Conservation (phyloP, 140 eudicot species). For the Stevia rebaudiana region DNA sequence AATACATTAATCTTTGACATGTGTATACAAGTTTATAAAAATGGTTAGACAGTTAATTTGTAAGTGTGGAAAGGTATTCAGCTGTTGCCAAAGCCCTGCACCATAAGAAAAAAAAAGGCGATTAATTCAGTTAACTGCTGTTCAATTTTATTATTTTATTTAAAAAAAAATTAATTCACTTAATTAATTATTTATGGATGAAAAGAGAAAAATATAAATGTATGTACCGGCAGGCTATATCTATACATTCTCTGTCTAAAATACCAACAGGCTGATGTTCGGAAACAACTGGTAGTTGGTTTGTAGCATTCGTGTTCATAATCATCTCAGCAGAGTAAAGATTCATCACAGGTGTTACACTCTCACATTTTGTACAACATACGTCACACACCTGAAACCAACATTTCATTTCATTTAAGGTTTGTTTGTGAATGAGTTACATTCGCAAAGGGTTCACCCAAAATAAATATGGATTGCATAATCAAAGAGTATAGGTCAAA, state of each 20-base stretch:
- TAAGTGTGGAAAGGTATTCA: slow-evolving; percentile 24
- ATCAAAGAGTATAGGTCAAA: no score
- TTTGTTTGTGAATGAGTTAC: no score
- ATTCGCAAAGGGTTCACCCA: no score
- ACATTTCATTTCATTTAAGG: no score
- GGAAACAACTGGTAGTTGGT: slow-evolving; percentile 58
- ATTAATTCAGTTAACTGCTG: no score
- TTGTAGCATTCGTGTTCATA: slow-evolving; percentile 45
- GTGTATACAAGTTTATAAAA: no score
- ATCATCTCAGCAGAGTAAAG: slow-evolving; percentile 50
- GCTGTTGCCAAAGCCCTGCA: slow-evolving; percentile 41
- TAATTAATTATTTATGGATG: not conserved
- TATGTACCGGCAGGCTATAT: slow-evolving; percentile 74
- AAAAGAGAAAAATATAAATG: not conserved
- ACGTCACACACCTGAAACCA: slow-evolving; percentile 40
- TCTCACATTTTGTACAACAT: slow-evolving; percentile 42
- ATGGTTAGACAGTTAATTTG: not conserved
- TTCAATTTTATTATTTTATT: not conserved
- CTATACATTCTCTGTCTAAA: slow-evolving; percentile 71
- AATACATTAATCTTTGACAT: no score
- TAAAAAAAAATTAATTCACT: not conserved
- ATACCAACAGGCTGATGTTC: slow-evolving; percentile 66
- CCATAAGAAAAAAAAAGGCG: not conserved
- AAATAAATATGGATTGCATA: no score
- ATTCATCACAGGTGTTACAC: slow-evolving; percentile 62